Evolutionary conservation across 116 monocot species (phyloP), one percentile per base, ranked within the genome.

Genomic region (Zostera marina): DNA sequence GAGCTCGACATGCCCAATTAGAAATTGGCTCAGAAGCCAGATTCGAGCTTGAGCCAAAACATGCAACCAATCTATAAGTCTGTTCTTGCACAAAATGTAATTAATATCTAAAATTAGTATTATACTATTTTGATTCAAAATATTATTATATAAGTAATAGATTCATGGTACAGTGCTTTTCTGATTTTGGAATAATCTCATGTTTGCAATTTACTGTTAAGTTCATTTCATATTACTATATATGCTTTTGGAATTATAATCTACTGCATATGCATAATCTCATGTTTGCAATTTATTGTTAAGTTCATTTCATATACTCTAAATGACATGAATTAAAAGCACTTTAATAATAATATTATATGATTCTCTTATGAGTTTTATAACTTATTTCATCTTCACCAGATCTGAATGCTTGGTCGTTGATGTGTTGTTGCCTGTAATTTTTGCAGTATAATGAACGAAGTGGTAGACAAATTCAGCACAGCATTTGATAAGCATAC

Each of bases 401-500:
- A 5, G 5, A 32, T 32, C 32, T 32, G 32, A 32, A 32, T 32
- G 32, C 32, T 2, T 32, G 5, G 32, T 32, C 5, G 32, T 32
- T 32, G 0, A 32, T 32, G 32, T 32, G 32, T 32, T 26, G 4
- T 26, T 26, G 32, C 15, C 39, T 44, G 46, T 19, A 41, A 60
- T 14, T 70, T 65, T 41, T 71, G 63, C 82, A 82, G 79, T 51
- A 71, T 75, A 15, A 63, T 82, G 72, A 87, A 83, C 26, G 87
- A 86, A 49, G 55, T 92, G 69, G 80, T 92, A 14, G 92, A 92
- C 17, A 92, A 92, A 70, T 83, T 92, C 77, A 87, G 77, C 64
- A 70, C 65, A 0, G 76, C 63, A 1, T 91, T 79, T 26, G 85
- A 91, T 24, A 68, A 72, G 48, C 79, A 81, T 38, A 77, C 41